phyloP scores from a whole-genome alignment of 2,329 filamentous ascomycete genomes.

The Sclerotinia minor region DNA sequence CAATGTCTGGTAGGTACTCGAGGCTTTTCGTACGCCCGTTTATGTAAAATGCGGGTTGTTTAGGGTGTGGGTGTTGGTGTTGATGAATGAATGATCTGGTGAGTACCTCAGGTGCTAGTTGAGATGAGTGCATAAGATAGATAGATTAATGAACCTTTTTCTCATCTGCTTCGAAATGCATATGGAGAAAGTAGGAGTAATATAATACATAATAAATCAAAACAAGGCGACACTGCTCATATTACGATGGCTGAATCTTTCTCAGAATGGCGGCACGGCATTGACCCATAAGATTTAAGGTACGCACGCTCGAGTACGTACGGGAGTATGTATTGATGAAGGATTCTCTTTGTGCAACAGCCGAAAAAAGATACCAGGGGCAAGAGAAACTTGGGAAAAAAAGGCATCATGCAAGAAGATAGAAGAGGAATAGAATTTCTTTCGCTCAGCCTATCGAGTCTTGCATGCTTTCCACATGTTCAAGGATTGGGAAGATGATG shows the following conservation, averaged over 20 bases:
- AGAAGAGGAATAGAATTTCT: constrained; percentile 3
- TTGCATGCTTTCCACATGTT: background rate
- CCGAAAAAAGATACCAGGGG: constrained; percentile 2
- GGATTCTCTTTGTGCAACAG: constrained; percentile 1
- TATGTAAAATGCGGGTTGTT: background rate
- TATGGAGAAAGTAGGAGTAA: background rate
- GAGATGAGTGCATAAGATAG: background rate
- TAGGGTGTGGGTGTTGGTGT: background rate
- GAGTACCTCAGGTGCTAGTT: background rate
- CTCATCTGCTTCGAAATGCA: background rate
- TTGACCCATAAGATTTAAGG: background rate
- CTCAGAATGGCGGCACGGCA: background rate
- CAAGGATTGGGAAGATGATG: background rate
- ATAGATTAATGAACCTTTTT: background rate
- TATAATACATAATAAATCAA: background rate
- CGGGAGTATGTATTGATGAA: background rate
- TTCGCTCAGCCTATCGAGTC: background rate
- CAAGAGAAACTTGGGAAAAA: constrained; percentile 1
- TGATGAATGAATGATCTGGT: background rate
- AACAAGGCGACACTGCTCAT: background rate
- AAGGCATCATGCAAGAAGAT: constrained; percentile 13
- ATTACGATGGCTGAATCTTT: background rate
- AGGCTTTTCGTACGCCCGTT: background rate
- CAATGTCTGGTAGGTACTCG: background rate
- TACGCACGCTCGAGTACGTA: background rate